A percentile compares a stretch with the other conserved stretches of the same genome.
Evolutionary conservation across 257 asterid species (phyloP).

Genomic region (Euphrasia confusa): DNA sequence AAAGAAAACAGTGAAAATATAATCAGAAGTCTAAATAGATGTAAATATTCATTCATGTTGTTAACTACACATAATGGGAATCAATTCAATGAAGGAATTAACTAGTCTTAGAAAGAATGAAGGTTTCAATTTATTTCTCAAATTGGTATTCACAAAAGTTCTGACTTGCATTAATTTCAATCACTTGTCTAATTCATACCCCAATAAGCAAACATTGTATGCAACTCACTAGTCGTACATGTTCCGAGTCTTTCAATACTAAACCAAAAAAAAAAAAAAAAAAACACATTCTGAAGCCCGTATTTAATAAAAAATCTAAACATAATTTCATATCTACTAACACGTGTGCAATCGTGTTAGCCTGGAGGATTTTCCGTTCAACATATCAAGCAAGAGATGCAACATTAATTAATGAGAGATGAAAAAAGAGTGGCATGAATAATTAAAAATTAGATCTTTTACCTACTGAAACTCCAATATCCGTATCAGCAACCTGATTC

Average conservation of each 20-base stretch:
- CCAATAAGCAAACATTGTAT: neutral
- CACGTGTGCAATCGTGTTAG: slow-evolving; percentile 1
- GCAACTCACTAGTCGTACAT: neutral
- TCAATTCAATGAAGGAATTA: neutral
- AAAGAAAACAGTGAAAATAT: neutral
- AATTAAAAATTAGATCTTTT: slow-evolving; percentile 3
- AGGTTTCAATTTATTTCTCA: neutral
- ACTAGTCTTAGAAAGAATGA: neutral
- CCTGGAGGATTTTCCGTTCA: neutral
- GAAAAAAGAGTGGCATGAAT: neutral
- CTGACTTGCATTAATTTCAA: slow-evolving; percentile 2
- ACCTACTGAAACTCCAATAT: slow-evolving; percentile 97
- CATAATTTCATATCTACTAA: slow-evolving; percentile 14
- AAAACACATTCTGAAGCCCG: too few relatives aligned
- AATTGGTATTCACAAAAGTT: neutral
- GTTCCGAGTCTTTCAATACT: too few relatives aligned
- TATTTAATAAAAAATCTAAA: slow-evolving; percentile 15
- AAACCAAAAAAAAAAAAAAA: too few relatives aligned
- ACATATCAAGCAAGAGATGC: neutral
- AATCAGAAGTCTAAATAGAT: slow-evolving; percentile 10
- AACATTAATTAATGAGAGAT: neutral
- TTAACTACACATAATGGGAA: slow-evolving; percentile 1
- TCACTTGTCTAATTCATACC: neutral
- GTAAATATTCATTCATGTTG: slow-evolving; percentile 4
- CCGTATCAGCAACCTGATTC: slow-evolving; percentile 99